phyloP scores from a whole-genome alignment of 2,329 filamentous ascomycete species.

The Cucurbitaria berberidis region DNA sequence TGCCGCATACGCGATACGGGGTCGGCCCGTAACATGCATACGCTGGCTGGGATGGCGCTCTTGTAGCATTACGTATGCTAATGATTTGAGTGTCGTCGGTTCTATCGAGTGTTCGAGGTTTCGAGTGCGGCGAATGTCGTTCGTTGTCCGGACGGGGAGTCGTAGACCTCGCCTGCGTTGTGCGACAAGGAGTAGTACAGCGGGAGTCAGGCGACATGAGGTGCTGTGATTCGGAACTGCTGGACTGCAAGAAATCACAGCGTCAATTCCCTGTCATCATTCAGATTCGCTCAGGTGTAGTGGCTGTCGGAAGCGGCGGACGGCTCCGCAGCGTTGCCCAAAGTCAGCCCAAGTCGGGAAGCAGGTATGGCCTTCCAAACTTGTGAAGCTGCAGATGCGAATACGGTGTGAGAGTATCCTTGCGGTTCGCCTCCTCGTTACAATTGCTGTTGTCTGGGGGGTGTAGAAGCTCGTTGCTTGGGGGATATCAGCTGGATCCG shows the following conservation, averaged over 20 bases:
- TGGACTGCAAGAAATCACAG: neutral
- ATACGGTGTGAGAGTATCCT: neutral
- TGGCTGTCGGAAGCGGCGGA: neutral
- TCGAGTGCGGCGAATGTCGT: slow-evolving; percentile 3
- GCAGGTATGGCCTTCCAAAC: neutral
- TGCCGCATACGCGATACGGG: neutral
- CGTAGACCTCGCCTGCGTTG: slow-evolving; percentile 1
- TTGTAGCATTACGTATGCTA: too few species aligned
- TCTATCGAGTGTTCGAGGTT: slow-evolving; percentile 5
- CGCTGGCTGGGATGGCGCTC: too few species aligned
- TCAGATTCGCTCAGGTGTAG: neutral
- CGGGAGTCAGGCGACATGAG: neutral
- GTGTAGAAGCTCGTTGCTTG: slow-evolving; percentile 1
- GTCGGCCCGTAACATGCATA: neutral
- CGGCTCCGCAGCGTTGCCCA: neutral
- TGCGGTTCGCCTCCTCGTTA: neutral
- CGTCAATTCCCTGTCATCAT: neutral
- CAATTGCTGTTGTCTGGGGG: neutral
- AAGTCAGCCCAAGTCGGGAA: neutral
- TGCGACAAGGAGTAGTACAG: slow-evolving; percentile 3
- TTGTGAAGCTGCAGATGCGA: neutral
- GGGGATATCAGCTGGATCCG: neutral
- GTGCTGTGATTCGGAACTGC: neutral
- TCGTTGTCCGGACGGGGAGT: slow-evolving; percentile 8
- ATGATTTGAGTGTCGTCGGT: too few species aligned